A percentile compares a stretch with the other conserved stretches of the same genome.
These are phyloP conservation scores for Monosporozyma yasuniensis DNA, from an alignment of 805 yeast genomes.

Conservation along the genomic window DNA sequence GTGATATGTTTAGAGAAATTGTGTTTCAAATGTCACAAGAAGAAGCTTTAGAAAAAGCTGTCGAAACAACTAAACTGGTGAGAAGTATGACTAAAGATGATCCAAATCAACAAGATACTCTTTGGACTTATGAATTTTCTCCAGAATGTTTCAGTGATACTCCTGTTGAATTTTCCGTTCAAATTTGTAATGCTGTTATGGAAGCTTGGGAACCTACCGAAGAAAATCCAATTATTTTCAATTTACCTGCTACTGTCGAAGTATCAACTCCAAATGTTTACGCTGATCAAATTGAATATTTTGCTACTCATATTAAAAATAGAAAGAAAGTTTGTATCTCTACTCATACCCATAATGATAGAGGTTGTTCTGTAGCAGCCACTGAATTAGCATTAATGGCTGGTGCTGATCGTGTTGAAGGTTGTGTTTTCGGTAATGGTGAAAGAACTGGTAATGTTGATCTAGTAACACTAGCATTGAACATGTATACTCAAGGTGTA, in stretches of 20 bases:
- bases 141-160: slow-evolving; percentile 77
- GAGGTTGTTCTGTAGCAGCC: slow-evolving; percentile 87
- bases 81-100: slow-evolving; percentile 63
- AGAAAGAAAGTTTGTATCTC: slow-evolving; percentile 68
- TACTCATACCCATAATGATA: slow-evolving; percentile 74
- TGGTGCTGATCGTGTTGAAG: slow-evolving; percentile 85
- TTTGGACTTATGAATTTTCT: slow-evolving; percentile 70
- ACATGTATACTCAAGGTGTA: slow-evolving; percentile 72
- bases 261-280: slow-evolving; percentile 72
- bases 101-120: slow-evolving; percentile 41
- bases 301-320: slow-evolving; percentile 48
- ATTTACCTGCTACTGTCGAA: slow-evolving; percentile 80
- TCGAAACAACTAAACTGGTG: slow-evolving; percentile 52
- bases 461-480: slow-evolving; percentile 66
- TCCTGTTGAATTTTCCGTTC: slow-evolving; percentile 49
- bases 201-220: slow-evolving; percentile 62
- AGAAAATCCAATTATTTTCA: slow-evolving; percentile 64
- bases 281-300: slow-evolving; percentile 79
- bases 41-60: slow-evolving; percentile 53
- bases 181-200: slow-evolving; percentile 68
- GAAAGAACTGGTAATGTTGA: slow-evolving; percentile 86
- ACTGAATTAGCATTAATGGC: slow-evolving; percentile 75
- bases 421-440: slow-evolving; percentile 78
- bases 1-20: slow-evolving; percentile 63
- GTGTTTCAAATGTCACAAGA: slow-evolving; percentile 54